phyloP scores from a whole-genome alignment of 2,329 filamentous ascomycete species.

The Trichoderma atrobrunneum region DNA sequence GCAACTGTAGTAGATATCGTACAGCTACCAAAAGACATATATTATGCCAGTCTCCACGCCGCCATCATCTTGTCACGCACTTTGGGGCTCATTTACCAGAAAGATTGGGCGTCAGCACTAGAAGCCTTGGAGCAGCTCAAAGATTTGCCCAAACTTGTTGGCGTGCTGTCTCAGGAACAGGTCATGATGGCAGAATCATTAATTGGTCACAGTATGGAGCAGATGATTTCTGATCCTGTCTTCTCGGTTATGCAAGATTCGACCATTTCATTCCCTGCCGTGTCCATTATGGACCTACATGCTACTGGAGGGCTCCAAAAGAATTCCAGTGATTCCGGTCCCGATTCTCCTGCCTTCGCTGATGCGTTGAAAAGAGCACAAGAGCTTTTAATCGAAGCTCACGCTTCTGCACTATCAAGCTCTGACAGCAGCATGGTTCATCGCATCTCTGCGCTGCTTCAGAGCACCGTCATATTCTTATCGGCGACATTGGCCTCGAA shows the following conservation, averaged over 20 bases:
- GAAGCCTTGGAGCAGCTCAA: slow-evolving; percentile 51
- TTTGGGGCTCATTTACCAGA: slow-evolving; percentile 45
- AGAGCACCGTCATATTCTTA: slow-evolving; percentile 63
- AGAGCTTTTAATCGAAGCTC: slow-evolving; percentile 62
- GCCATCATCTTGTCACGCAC: slow-evolving; percentile 40
- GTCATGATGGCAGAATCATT: slow-evolving; percentile 66
- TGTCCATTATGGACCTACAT: slow-evolving; percentile 42
- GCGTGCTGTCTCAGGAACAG: slow-evolving; percentile 47
- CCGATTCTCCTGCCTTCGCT: slow-evolving; percentile 45
- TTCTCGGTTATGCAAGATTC: slow-evolving; percentile 91
- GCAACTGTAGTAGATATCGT: slow-evolving; percentile 21
- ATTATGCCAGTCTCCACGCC: slow-evolving; percentile 38
- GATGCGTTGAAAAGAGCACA: slow-evolving; percentile 63
- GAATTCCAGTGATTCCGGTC: slow-evolving; percentile 30
- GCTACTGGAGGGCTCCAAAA: slow-evolving; percentile 26
- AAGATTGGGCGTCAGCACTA: slow-evolving; percentile 58
- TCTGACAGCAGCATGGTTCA: slow-evolving; percentile 60
- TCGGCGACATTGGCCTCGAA: slow-evolving; percentile 56
- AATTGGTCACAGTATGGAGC: slow-evolving; percentile 64
- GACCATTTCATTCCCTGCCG: slow-evolving; percentile 79
- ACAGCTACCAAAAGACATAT: slow-evolving; percentile 32
- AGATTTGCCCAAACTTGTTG: slow-evolving; percentile 41
- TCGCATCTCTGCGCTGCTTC: slow-evolving; percentile 60
- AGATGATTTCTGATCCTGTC: slow-evolving; percentile 75
- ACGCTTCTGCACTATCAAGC: slow-evolving; percentile 53